phyloP scores from a whole-genome alignment of 2,329 filamentous ascomycete genomes.

The Orbilia ellipsospora region DNA sequence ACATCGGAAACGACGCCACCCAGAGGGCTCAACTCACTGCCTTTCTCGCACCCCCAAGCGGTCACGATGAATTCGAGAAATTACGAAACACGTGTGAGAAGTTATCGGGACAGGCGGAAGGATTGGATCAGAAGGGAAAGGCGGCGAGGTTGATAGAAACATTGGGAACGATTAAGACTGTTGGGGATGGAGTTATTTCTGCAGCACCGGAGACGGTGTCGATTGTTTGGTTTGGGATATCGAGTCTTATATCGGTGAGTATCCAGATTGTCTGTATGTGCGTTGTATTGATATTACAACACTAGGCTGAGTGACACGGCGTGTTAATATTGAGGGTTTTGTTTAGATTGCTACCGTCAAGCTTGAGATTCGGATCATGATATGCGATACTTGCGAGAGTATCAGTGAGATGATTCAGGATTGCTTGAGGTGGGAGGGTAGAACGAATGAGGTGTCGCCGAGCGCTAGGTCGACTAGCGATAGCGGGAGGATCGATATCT shows the following conservation, averaged over 20 bases:
- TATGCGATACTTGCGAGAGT: constrained; percentile 42
- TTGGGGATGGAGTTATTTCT: constrained; percentile 26
- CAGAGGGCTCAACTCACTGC: too few relatives aligned
- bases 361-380: constrained; percentile 35
- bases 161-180: constrained; percentile 26
- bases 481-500: constrained; percentile 26
- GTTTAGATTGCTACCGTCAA: constrained; percentile 24
- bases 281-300: too few relatives aligned
- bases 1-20: too few relatives aligned
- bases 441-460: constrained; percentile 2
- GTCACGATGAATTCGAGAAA: too few relatives aligned
- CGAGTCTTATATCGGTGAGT: constrained; percentile 29
- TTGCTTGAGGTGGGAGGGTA: constrained; percentile 32
- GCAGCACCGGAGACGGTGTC: constrained; percentile 44
- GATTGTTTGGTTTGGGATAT: constrained; percentile 49
- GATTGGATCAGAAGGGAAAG: neutral
- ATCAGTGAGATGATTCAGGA: constrained; percentile 37
- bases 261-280: neutral
- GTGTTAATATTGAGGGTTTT: too few relatives aligned
- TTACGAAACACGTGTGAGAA: too few relatives aligned
- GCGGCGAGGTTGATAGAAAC: constrained; percentile 12
- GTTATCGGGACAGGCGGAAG: too few relatives aligned
- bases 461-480: neutral
- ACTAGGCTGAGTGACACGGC: too few relatives aligned
- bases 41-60: too few relatives aligned